Evolutionary conservation across 73 alveolate species (phyloP).

Genomic region (Stentor coeruleus): DNA sequence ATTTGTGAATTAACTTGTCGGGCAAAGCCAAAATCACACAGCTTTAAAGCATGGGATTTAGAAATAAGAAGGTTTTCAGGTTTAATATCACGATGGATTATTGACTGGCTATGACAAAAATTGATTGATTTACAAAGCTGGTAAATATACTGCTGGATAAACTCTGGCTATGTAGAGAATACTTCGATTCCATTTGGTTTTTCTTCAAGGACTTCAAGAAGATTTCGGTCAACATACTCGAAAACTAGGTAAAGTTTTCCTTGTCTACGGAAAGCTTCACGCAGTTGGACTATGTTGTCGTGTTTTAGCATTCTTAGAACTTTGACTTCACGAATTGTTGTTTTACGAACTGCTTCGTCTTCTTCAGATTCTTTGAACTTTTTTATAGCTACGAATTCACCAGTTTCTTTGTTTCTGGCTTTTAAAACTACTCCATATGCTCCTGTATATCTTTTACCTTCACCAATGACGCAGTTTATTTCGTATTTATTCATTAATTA

Average conservation of each 20-base stretch:
- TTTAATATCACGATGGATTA: neutral
- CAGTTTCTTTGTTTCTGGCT: constrained; percentile 43
- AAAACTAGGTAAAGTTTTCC: constrained; percentile 79
- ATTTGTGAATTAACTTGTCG: constrained; percentile 58
- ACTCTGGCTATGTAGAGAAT: constrained; percentile 44
- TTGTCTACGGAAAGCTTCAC: constrained; percentile 71
- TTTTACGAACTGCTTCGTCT: constrained; percentile 46
- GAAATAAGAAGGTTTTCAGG: constrained; percentile 6
- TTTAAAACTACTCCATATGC: constrained; percentile 58
- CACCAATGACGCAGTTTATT: constrained; percentile 69
- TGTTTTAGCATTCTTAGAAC: constrained; percentile 63
- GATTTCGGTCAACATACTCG: constrained; percentile 81
- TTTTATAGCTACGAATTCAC: constrained; percentile 56
- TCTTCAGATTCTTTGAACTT: constrained; percentile 59
- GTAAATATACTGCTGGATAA: constrained; percentile 29
- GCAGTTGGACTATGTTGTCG: constrained; percentile 66
- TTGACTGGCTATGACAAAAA: constrained; percentile 33
- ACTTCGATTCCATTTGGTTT: constrained; percentile 76
- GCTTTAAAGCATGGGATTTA: constrained; percentile 34
- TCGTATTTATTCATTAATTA: constrained; percentile 80
- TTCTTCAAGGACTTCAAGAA: constrained; percentile 79
- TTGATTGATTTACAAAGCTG: constrained; percentile 37
- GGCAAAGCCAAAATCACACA: constrained; percentile 77
- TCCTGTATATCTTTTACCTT: constrained; percentile 51
- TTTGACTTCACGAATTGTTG: constrained; percentile 78